Conservation (phyloP, 306 rosid species). For the Prosopis cineraria region DNA sequence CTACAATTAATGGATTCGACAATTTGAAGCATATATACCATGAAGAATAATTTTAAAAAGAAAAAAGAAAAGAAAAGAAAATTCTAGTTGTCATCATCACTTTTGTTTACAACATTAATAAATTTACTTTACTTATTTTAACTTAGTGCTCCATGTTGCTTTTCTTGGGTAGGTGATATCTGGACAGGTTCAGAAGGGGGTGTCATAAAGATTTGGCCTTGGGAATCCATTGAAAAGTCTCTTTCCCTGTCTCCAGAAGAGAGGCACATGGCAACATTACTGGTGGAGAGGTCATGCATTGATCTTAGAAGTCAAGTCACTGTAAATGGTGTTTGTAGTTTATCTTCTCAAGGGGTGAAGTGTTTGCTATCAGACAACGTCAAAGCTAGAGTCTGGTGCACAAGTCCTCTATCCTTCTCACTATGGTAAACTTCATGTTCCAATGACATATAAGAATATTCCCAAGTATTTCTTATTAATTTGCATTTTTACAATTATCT, state of each 20-base stretch:
- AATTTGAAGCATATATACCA: too few species aligned
- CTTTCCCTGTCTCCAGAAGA: slow-evolving; percentile 87
- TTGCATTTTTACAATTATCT: neutral
- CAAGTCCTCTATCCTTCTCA: slow-evolving; percentile 73
- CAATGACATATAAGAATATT: too few species aligned
- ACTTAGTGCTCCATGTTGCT: slow-evolving; percentile 6
- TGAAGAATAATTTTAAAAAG: too few species aligned
- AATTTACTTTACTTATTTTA: neutral
- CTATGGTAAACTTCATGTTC: slow-evolving; percentile 58
- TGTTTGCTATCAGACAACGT: slow-evolving; percentile 70
- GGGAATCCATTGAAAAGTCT: slow-evolving; percentile 93
- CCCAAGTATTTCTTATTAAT: neutral
- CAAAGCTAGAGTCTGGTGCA: slow-evolving; percentile 84
- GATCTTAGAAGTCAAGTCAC: slow-evolving; percentile 90
- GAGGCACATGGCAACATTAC: slow-evolving; percentile 93
- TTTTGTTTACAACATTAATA: neutral
- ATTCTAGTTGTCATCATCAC: too few species aligned
- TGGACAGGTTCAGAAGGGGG: slow-evolving; percentile 97
- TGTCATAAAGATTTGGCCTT: slow-evolving; percentile 85
- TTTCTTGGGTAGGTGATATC: slow-evolving; percentile 67
- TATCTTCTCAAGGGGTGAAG: slow-evolving; percentile 94
- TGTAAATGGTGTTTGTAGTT: slow-evolving; percentile 83
- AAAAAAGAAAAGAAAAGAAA: too few species aligned
- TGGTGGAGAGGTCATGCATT: slow-evolving; percentile 83
- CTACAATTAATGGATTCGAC: neutral